Base-by-base conservation (phyloP, 129 eudicot species). In the Kitagawia praeruptora region DNA sequence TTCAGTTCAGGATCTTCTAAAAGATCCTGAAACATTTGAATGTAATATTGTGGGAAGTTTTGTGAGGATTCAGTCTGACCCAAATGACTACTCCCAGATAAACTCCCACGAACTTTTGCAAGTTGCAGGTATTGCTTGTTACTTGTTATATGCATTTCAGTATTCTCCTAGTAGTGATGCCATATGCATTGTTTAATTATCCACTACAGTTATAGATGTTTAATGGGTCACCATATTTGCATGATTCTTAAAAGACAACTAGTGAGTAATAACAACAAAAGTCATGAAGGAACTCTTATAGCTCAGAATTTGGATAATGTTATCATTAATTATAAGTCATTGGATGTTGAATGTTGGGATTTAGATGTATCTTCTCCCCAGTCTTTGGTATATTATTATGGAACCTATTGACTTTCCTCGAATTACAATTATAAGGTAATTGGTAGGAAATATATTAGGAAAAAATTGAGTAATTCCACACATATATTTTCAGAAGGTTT, bases 41-140 rank as follows among this genome's bases (percentile, higher is more conserved):
- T 78, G 39, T 18, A 96, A 90, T 82, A 6, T 96, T 9, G 45
- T 90, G 19, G 99, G 97, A 34, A 92, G 97, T 88, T 95, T 89
- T 83, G 91, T 95, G 75, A 89, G 96, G 85, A 75, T 92, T 79
- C 92, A 89, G 70, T 86, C 89, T 70, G 97, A 92, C 51, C 97
- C 92, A 23, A 78, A 82, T 88, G 97, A 92, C 78, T 84, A 74
- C 78, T 80, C 71, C 69, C 93, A 88, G 73, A 91, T 87, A 83
- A 82, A 85, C 83, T 88, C 87, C 19, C 88, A 89, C 84, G 95
- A 92, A 48, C 93, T 96, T 80, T 85, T 83, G 79, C 96, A 86
- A 56, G 97, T 96, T 79, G 81, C 89, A 90, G 98, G 98, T 93
- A 80, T 75, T 74, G 39, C 3, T 25, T 5, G 38, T 19, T 58